Base-by-base conservation (phyloP, 306 rosid species). In the Rubus parviflorus region DNA sequence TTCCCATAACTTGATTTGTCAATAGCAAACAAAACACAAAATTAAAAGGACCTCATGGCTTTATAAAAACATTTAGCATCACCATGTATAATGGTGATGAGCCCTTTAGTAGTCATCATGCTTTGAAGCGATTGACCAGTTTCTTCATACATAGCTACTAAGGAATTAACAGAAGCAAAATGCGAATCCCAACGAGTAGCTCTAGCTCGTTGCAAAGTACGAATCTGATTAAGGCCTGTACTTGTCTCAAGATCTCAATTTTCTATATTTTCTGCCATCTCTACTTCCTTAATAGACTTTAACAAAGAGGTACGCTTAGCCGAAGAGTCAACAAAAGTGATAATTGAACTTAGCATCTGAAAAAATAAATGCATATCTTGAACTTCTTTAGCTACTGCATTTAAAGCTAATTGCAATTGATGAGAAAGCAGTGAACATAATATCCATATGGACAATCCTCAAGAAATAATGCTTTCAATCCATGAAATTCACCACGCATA, bases 401-500 rank as follows among this genome's bases (percentile, higher is more conserved):
- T 43, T 16, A 67, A 41, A 7, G 51, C 13, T 17, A 67, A 41
- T 67, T 67, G 51, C 0, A 67, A 17, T 38, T 9, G 22, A 73
- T 56, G 67, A 53, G 67, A 19, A 56, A 53, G 12, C 51, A 73
- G 56, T 37, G 52, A 6, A 72, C 42, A 72, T 72, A 52, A 53
- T 52, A 46, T 14, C 46, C 48, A 72, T 4, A 61, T 30, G 25
- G 68, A 49, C 57, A 64, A 15, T 64, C 49, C 8, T 43, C 1
- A 43, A 43, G 47, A 0, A 73, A 56, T 15, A 66, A 73, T 15
- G 51, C n/a, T 30, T 54, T n/a, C 8, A 43, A 43, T 5, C 47
- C 47, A 43, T 43, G 47, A 43, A 43, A 43, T 5, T 43, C 47
- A 43, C 47, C 47, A 43, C 47, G 47, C 47, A 43, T 25, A 25